Conservation (phyloP, 805 yeast species). For the Kodamaea restingae region DNA sequence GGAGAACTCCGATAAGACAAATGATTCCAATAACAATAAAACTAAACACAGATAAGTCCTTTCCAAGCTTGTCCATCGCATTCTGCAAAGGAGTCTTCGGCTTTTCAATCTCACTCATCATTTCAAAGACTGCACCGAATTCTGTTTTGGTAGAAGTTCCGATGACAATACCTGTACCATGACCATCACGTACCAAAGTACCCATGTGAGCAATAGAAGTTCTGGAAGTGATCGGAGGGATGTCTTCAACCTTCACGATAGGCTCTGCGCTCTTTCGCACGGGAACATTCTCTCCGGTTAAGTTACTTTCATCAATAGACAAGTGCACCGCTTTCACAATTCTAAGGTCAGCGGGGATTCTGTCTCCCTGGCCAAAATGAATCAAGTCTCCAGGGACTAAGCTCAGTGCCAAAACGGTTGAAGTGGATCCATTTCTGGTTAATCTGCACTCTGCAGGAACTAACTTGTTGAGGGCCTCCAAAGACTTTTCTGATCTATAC, state of each 20-base stretch:
- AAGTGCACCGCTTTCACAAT: constrained; percentile 74
- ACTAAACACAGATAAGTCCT: constrained; percentile 79
- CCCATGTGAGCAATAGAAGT: constrained; percentile 91
- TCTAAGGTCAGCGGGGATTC: constrained; percentile 94
- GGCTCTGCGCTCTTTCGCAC: constrained; percentile 60
- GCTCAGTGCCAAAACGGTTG: constrained; percentile 77
- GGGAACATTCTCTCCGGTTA: constrained; percentile 94
- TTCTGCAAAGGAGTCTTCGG: constrained; percentile 96
- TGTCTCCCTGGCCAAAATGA: constrained; percentile 85
- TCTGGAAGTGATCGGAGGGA: constrained; percentile 63
- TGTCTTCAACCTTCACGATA: constrained; percentile 28
- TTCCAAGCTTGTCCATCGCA: constrained; percentile 94
- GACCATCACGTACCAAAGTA: constrained; percentile 93
- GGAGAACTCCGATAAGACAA: constrained; percentile 82
- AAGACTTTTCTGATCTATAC: constrained; percentile 88
- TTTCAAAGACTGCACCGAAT: constrained; percentile 89
- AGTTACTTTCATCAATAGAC: constrained; percentile 85
- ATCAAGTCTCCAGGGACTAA: constrained; percentile 97
- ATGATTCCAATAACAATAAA: constrained; percentile 88
- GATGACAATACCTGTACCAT: constrained; percentile 88
- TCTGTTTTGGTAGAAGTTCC: constrained; percentile 89
- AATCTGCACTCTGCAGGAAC: constrained; percentile 97
- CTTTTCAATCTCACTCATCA: constrained; percentile 93
- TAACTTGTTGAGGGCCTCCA: constrained; percentile 86
- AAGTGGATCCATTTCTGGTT: constrained; percentile 73